Percentiles rank a stretch among this genome's conserved stretches.
phyloP scores from a whole-genome alignment of 73 alveolate genomes.

The Uronychia binucleata region DNA sequence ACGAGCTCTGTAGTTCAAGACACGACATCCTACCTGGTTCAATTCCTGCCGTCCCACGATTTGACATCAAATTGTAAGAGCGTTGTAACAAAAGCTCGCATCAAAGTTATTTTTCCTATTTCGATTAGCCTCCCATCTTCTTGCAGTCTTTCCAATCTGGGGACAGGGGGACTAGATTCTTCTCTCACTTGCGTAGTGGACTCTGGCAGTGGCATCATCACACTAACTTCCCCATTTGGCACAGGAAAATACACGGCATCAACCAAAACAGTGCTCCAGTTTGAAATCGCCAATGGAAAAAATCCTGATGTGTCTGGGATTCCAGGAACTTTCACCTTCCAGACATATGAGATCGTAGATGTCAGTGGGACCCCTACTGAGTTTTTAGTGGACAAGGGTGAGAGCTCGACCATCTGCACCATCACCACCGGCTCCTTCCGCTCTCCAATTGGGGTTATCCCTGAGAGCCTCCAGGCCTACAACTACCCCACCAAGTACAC shows the following conservation, averaged over 20 bases:
- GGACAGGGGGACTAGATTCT: neutral
- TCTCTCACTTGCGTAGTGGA: neutral
- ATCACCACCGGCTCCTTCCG: slow-evolving; percentile 14
- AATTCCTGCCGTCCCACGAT: neutral
- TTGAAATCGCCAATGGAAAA: slow-evolving; percentile 6
- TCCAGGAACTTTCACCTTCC: slow-evolving; percentile 23
- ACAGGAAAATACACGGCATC: neutral
- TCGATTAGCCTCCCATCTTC: slow-evolving; percentile 3
- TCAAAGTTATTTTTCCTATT: slow-evolving; percentile 1
- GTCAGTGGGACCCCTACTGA: slow-evolving; percentile 4
- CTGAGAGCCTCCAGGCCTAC: slow-evolving; percentile 2
- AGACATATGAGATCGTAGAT: slow-evolving; percentile 7
- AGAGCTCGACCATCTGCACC: neutral
- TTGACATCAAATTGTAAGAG: neutral
- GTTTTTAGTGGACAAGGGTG: slow-evolving; percentile 8
- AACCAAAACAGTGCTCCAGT: neutral
- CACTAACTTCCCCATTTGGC: slow-evolving; percentile 10
- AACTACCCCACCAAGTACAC: neutral
- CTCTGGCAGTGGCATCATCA: neutral
- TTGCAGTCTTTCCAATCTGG: slow-evolving; percentile 5
- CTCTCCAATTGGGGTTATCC: neutral
- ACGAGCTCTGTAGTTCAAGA: slow-evolving; percentile 3
- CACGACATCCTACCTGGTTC: neutral
- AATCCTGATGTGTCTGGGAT: slow-evolving; percentile 11
- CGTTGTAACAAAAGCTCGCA: neutral